Evolutionary conservation across 805 yeast species (phyloP).

Genomic region (Zygotorulaspora chibaensis): DNA sequence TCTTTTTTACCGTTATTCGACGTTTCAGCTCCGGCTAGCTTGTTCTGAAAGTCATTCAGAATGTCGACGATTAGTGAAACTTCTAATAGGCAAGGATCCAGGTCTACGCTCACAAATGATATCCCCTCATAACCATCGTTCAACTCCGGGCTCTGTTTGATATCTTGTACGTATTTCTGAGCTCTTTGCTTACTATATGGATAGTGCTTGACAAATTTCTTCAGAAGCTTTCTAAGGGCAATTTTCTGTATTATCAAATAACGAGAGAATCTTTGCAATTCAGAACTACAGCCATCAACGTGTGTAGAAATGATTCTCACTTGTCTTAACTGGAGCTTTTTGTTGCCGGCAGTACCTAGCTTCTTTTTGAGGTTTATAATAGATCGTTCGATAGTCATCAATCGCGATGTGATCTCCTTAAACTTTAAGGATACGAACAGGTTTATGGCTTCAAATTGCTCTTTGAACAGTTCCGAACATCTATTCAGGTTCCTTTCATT

Average conservation of each 20-base stretch:
- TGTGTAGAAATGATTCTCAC: constrained; percentile 18
- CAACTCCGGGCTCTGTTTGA: constrained; percentile 18
- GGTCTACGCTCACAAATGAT: constrained; percentile 47
- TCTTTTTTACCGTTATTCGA: background rate
- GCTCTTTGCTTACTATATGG: constrained; percentile 17
- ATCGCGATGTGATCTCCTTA: constrained; percentile 28
- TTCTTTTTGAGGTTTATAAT: constrained; percentile 18
- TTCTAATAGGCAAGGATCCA: constrained; percentile 47
- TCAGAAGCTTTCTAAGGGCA: constrained; percentile 56
- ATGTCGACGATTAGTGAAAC: constrained; percentile 43
- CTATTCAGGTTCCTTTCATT: constrained; percentile 9
- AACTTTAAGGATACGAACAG: constrained; percentile 28
- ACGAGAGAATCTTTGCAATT: constrained; percentile 50
- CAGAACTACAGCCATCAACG: constrained; percentile 28
- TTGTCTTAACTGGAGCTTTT: constrained; percentile 10
- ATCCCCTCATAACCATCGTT: constrained; percentile 37
- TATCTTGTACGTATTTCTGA: constrained; percentile 11
- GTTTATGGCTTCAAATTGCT: constrained; percentile 28
- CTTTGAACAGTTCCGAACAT: constrained; percentile 15
- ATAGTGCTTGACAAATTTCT: constrained; percentile 40
- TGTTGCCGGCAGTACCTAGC: background rate
- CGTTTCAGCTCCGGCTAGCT: constrained; percentile 1
- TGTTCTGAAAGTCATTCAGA: constrained; percentile 22
- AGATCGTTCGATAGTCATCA: constrained; percentile 27
- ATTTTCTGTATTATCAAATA: constrained; percentile 58